Conservation (phyloP, 2,329 filamentous ascomycete genomes). For the Microascus cirrosus region DNA sequence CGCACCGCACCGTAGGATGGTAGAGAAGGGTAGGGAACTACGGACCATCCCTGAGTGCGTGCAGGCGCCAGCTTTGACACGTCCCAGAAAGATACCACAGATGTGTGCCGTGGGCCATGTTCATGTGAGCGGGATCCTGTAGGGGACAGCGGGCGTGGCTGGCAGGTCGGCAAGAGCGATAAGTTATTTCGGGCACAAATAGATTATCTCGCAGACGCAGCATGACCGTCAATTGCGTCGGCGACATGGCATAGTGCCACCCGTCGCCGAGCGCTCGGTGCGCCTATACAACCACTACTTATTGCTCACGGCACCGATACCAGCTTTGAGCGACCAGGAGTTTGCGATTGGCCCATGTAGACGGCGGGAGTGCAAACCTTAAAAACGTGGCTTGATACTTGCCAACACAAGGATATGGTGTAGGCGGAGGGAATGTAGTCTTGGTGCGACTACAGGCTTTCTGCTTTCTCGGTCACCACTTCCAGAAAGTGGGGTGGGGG, state of each 20-base stretch:
- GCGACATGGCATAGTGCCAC: not conserved
- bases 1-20: too few species aligned
- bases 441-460: not conserved
- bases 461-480: not conserved
- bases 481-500: not conserved
- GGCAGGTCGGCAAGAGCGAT: not conserved
- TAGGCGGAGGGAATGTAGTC: not conserved
- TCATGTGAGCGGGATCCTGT: not conserved
- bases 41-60: not conserved
- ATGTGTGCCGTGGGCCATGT: not conserved
- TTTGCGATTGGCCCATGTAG: not conserved
- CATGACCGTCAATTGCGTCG: not conserved
- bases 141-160: not conserved
- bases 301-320: not conserved
- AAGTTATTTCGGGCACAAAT: not conserved
- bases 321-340: not conserved
- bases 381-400: not conserved
- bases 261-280: not conserved
- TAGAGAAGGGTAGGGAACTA: too few species aligned
- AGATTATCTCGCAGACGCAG: not conserved
- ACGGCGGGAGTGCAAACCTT: not conserved
- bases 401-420: not conserved
- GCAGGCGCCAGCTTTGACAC: not conserved
- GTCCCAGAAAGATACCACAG: not conserved
- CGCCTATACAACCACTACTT: not conserved